Conservation (phyloP, 208 protist genomes). For the Leishmania amazonensis region DNA sequence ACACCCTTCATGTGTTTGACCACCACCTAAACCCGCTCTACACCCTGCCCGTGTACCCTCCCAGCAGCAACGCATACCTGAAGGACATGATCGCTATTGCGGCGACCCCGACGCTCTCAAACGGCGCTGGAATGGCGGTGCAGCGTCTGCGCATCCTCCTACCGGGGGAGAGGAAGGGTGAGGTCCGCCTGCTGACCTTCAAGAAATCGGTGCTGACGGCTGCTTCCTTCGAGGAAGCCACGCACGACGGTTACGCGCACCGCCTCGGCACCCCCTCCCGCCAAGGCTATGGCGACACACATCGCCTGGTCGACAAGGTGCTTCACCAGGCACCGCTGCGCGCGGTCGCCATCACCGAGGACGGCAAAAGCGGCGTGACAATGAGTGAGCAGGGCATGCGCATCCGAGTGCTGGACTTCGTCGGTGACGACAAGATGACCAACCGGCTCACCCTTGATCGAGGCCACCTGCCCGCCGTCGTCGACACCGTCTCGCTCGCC, state of each 20-base stretch:
- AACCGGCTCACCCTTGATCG: slow-evolving; percentile 39
- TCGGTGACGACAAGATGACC: slow-evolving; percentile 38
- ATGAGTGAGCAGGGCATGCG: slow-evolving; percentile 63
- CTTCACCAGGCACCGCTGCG: slow-evolving; percentile 48
- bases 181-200: slow-evolving; percentile 49
- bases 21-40: slow-evolving; percentile 25
- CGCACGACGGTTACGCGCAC: neutral
- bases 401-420: slow-evolving; percentile 55
- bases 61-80: slow-evolving; percentile 33
- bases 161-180: slow-evolving; percentile 42
- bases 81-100: slow-evolving; percentile 48
- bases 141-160: slow-evolving; percentile 45
- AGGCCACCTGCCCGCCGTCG: slow-evolving; percentile 34
- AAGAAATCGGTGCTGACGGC: slow-evolving; percentile 25
- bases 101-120: slow-evolving; percentile 24
- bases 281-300: slow-evolving; percentile 12
- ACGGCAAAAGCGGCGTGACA: slow-evolving; percentile 59
- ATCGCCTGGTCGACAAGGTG: slow-evolving; percentile 29
- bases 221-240: slow-evolving; percentile 5
- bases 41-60: slow-evolving; percentile 29
- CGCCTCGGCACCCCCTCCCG: neutral
- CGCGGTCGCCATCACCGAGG: slow-evolving; percentile 57
- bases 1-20: slow-evolving; percentile 40
- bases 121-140: slow-evolving; percentile 30
- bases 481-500: slow-evolving; percentile 36